These are phyloP conservation scores for Calycina herbarum DNA, from an alignment of 2,329 filamentous ascomycete species.

Conservation along the genomic window DNA sequence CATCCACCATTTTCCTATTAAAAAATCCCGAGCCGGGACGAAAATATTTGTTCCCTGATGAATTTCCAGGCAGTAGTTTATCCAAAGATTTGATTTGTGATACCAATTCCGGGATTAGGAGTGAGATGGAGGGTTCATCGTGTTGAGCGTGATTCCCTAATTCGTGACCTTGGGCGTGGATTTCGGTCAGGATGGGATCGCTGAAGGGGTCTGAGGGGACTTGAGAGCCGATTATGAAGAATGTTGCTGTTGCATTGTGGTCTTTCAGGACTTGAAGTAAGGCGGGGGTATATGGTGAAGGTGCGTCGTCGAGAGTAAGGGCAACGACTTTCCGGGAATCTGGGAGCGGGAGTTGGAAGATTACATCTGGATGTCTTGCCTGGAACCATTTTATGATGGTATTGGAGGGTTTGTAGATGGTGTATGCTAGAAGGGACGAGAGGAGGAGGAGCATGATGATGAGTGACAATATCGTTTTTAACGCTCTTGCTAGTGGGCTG, in stretches of 20 bases:
- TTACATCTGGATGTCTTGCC: slow-evolving; percentile 71
- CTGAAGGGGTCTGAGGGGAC: slow-evolving; percentile 54
- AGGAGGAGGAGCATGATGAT: slow-evolving; percentile 26
- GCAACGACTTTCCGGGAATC: slow-evolving; percentile 67
- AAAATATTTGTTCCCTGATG: slow-evolving; percentile 63
- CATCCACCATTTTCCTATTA: slow-evolving; percentile 64
- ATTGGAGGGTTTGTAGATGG: slow-evolving; percentile 79
- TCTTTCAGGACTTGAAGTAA: slow-evolving; percentile 68
- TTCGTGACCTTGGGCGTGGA: slow-evolving; percentile 66
- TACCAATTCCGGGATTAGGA: slow-evolving; percentile 59
- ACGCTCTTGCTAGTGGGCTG: background rate
- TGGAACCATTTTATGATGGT: slow-evolving; percentile 70
- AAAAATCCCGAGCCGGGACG: slow-evolving; percentile 86
- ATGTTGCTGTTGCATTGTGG: slow-evolving; percentile 73
- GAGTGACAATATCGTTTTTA: slow-evolving; percentile 27
- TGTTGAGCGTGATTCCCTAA: slow-evolving; percentile 88
- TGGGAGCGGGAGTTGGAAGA: slow-evolving; percentile 66
- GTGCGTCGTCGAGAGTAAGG: slow-evolving; percentile 84
- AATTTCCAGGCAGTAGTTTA: slow-evolving; percentile 49
- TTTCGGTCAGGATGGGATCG: slow-evolving; percentile 48
- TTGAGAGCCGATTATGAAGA: slow-evolving; percentile 85
- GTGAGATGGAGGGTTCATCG: slow-evolving; percentile 70
- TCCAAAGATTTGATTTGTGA: slow-evolving; percentile 67
- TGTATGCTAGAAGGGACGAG: slow-evolving; percentile 54
- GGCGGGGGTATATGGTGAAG: slow-evolving; percentile 68